Evolutionary conservation across 208 protist species (phyloP), one percentile per base, ranked within the genome.

Genomic region (Crithidia mellificae): DNA sequence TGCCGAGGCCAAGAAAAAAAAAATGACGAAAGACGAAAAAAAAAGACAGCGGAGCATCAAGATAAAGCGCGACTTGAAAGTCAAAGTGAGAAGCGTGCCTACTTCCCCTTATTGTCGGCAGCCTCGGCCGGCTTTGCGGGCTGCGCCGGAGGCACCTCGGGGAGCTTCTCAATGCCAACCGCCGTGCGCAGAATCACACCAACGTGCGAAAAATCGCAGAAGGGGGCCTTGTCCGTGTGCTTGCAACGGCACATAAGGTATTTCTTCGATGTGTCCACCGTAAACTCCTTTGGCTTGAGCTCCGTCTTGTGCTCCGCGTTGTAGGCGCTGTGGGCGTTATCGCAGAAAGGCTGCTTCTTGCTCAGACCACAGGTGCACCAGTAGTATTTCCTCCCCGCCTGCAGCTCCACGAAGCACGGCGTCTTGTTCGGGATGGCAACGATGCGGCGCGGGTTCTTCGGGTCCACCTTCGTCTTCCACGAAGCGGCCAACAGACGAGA

Each of bases 291-390:
- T 8, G 88, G 82, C 71, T 87, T 72, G 14, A 94, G 27, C 32
- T 74, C 43, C 6, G 88, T 91, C 36, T 85, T 78, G 65, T 91
- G 84, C 77, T 81, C 63, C 53, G 85, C 67, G 61, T 93, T 93
- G 74, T 90, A 86, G 9, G 64, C 74, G 14, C 71, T 63, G 62
- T 94, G 89, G 5, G 74, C 22, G 15, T 81, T 83, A 52, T 94
- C 89, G 73, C 89, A 94, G 64, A 88, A 94, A 6, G 89, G 89
- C 76, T 94, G 89, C 39, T 78, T 90, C 49, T 85, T 80, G 71
- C 84, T 91, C 44, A 87, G 52, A 39, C 89, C 89, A 57, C 89
- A 94, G 11, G 73, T 62, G 61, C 89, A 94, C 89, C 89, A 94
- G 72, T 85, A 90, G 66, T 94, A 94, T 63, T 80, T 87, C 71